Conservation (phyloP, 2,329 filamentous ascomycete species). For the Aspergillus pseudoviridinutans region DNA sequence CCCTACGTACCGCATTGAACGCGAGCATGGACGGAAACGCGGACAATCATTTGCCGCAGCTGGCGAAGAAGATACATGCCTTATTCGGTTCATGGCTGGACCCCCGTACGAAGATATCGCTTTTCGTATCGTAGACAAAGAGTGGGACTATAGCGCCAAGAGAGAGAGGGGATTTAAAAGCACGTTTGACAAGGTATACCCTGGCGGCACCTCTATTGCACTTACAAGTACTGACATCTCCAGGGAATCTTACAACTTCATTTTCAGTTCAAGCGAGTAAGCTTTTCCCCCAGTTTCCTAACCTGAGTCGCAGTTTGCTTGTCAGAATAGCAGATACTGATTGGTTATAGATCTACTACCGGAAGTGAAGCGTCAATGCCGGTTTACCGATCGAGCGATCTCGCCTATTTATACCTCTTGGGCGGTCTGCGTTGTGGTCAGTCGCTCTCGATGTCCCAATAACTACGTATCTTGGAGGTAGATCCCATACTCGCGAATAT, state of each 20-base stretch:
- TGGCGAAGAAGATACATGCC: constrained; percentile 92
- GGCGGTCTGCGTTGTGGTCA: neutral
- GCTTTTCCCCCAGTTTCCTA: constrained; percentile 11
- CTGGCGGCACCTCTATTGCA: neutral
- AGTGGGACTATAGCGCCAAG: constrained; percentile 98
- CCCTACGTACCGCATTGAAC: constrained; percentile 91
- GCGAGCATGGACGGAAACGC: constrained; percentile 81
- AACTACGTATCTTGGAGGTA: neutral
- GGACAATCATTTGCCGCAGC: constrained; percentile 91
- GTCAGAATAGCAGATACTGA: constrained; percentile 4
- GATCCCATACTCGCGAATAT: neutral
- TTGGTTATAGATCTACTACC: constrained; percentile 42
- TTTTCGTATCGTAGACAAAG: constrained; percentile 94
- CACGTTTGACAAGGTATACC: constrained; percentile 89
- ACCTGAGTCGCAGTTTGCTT: constrained; percentile 3
- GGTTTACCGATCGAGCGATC: neutral
- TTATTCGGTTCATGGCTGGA: constrained; percentile 92
- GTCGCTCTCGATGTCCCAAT: neutral
- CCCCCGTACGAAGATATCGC: constrained; percentile 96
- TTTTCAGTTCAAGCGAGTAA: constrained; percentile 97
- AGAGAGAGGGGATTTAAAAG: constrained; percentile 91
- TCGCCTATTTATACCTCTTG: neutral
- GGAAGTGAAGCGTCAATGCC: constrained; percentile 36
- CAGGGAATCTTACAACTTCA: constrained; percentile 93
- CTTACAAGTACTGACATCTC: neutral